phyloP scores from a whole-genome alignment of 805 yeast species.

The Kockiozyma suomiensis region DNA sequence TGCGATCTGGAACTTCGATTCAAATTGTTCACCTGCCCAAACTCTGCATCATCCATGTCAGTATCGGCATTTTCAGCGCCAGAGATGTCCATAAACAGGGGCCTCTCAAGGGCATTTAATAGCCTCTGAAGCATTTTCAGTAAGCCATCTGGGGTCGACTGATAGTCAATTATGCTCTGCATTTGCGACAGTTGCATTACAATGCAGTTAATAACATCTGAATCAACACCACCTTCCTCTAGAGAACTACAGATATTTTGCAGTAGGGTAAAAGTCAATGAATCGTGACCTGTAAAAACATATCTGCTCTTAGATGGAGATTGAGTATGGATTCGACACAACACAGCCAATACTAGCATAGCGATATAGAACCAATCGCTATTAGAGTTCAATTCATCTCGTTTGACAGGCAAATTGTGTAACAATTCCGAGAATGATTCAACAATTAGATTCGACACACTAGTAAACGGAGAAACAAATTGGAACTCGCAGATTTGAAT shows the following conservation, averaged over 20 bases:
- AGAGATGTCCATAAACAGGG: too few relatives aligned
- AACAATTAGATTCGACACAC: neutral
- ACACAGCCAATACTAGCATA: neutral
- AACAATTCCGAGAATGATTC: neutral
- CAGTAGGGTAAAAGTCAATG: neutral
- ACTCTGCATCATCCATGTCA: neutral
- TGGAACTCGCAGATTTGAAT: neutral
- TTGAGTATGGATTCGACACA: neutral
- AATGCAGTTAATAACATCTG: neutral
- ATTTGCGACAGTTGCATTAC: neutral
- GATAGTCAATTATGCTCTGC: neutral
- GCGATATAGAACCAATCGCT: neutral
- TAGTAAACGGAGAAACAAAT: neutral
- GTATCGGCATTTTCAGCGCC: neutral
- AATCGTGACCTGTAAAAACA: neutral
- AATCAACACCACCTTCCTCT: neutral
- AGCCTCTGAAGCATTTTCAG: neutral
- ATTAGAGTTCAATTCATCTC: neutral
- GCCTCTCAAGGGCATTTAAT: neutral
- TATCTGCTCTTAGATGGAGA: neutral
- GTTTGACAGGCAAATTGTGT: neutral
- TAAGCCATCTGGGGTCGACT: neutral
- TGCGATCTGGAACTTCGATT: neutral
- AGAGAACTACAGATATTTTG: neutral
- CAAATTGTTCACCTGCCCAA: neutral